Evolutionary conservation across 768 basidiomycete genomes (phyloP).

Genomic region (Hemileccinum rubropunctum): DNA sequence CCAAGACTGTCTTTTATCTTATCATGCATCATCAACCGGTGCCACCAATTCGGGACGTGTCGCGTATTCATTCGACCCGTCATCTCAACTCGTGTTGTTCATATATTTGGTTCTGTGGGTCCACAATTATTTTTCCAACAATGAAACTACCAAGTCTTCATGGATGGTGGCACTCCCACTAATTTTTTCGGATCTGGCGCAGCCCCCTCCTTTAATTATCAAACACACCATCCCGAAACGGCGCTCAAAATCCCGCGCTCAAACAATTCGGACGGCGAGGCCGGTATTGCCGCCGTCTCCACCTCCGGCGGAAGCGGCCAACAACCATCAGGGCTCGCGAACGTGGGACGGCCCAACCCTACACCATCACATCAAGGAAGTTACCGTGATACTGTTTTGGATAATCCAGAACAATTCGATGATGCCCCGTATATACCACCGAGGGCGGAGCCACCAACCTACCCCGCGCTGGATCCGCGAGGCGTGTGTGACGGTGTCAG

Average conservation of each 20-base stretch:
- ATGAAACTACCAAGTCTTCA: constrained; percentile 24
- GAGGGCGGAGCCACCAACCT: constrained; percentile 15
- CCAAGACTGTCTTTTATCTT: constrained; percentile 20
- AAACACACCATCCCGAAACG: constrained; percentile 9
- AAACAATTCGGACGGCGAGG: constrained; percentile 17
- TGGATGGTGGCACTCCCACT: constrained; percentile 22
- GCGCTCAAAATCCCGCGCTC: constrained; percentile 11
- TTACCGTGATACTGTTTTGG: constrained; percentile 10
- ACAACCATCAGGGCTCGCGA: constrained; percentile 10
- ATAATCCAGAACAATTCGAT: constrained; percentile 19
- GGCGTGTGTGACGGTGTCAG: constrained; percentile 15
- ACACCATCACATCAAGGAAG: constrained; percentile 12
- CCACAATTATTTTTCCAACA: constrained; percentile 28
- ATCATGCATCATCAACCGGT: constrained; percentile 7
- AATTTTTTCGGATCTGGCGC: constrained; percentile 11
- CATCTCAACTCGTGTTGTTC: constrained; percentile 20
- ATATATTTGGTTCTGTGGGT: constrained; percentile 35
- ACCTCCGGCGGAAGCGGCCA: constrained; percentile 12
- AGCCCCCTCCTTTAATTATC: constrained; percentile 8
- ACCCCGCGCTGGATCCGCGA: constrained; percentile 15
- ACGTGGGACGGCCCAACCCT: constrained; percentile 10
- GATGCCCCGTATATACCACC: constrained; percentile 32
- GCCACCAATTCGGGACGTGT: background rate
- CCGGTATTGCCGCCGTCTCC: constrained; percentile 17
- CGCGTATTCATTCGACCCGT: constrained; percentile 9